Conservation (phyloP, 164 flowering plant species). For the Dillenia suffruticosa region DNA sequence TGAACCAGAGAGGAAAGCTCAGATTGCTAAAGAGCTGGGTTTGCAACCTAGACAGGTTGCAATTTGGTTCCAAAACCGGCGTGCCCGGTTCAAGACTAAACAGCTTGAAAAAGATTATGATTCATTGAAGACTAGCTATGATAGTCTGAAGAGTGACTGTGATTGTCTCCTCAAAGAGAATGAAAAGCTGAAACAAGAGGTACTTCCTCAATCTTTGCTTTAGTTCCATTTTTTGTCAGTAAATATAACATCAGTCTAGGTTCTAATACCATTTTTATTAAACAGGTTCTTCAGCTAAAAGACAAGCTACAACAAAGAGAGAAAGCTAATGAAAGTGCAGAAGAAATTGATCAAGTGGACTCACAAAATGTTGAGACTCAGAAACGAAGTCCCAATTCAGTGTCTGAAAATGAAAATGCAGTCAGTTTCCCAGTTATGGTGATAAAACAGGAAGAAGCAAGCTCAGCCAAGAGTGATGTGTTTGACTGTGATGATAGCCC, state of each 20-base stretch:
- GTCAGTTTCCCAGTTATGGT: conserved; percentile 22
- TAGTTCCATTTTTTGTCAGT: neutral
- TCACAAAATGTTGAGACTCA: conserved; percentile 14
- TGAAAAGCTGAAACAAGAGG: conserved; percentile 60
- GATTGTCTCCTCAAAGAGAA: conserved; percentile 57
- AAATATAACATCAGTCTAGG: neutral
- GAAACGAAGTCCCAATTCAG: conserved; percentile 17
- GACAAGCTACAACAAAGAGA: conserved; percentile 36
- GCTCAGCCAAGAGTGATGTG: conserved; percentile 53
- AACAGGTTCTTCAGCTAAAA: conserved; percentile 45
- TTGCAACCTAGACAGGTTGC: conserved; percentile 78
- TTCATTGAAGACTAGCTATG: conserved; percentile 25
- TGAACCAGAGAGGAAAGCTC: conserved; percentile 75
- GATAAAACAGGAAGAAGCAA: conserved; percentile 43
- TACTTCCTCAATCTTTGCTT: conserved; percentile 5
- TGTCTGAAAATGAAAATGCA: conserved; percentile 21
- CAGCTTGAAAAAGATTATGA: conserved; percentile 49
- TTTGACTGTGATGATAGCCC: conserved; percentile 60
- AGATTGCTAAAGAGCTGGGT: conserved; percentile 68
- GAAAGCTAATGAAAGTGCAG: conserved; percentile 27
- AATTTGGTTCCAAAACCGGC: conserved; percentile 53
- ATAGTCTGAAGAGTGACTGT: conserved; percentile 54
- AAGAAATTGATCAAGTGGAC: conserved; percentile 15
- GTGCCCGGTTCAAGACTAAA: conserved; percentile 53
- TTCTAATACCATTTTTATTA: neutral